Conservation (phyloP, 164 flowering plant species). For the Houttuynia cordata region DNA sequence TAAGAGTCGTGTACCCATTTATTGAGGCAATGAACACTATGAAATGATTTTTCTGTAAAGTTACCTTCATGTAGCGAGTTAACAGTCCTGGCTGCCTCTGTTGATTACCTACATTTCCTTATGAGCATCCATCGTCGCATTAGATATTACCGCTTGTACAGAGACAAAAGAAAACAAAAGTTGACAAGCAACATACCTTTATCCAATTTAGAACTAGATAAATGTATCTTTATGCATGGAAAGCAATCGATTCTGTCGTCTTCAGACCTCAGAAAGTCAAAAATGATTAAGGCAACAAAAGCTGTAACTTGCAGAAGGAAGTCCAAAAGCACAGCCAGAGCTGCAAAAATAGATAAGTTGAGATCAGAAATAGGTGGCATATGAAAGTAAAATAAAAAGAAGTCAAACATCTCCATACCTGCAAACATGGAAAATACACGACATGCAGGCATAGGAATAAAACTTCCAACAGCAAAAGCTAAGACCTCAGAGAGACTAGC, state of each 20-base stretch:
- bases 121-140: background rate
- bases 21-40: background rate
- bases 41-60: background rate
- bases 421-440: slow-evolving; percentile 99
- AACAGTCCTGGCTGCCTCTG: slow-evolving; percentile 60
- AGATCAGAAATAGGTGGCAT: slow-evolving; percentile 1
- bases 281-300: slow-evolving; percentile 86
- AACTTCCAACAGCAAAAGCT: slow-evolving; percentile 97
- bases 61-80: slow-evolving; percentile 87
- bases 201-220: slow-evolving; percentile 29
- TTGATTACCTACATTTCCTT: slow-evolving; percentile 33
- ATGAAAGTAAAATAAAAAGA: background rate
- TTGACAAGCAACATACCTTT: slow-evolving; percentile 28
- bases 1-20: too few relatives aligned
- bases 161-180: background rate
- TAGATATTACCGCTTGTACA: background rate
- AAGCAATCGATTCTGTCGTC: slow-evolving; percentile 82
- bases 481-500: slow-evolving; percentile 89
- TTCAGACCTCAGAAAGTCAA: slow-evolving; percentile 78
- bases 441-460: slow-evolving; percentile 97
- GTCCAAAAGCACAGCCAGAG: slow-evolving; percentile 92
- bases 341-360: slow-evolving; percentile 30
- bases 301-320: slow-evolving; percentile 97
- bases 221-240: slow-evolving; percentile 62
- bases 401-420: slow-evolving; percentile 36